A percentile compares a stretch with the other conserved stretches of the same genome.
phyloP scores from a whole-genome alignment of 345 rosid species.

The Capsella bursapastoris region DNA sequence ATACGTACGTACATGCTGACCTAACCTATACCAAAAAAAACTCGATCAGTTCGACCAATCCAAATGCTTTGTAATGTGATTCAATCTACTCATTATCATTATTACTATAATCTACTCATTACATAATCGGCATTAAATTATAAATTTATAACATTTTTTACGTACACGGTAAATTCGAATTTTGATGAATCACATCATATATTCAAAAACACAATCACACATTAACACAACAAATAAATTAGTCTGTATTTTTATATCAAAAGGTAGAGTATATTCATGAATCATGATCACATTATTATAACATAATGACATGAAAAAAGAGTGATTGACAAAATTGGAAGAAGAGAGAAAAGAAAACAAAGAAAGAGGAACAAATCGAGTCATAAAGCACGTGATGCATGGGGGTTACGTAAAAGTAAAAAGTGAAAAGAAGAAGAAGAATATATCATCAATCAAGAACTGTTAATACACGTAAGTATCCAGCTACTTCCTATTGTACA shows the following conservation, averaged over 20 bases:
- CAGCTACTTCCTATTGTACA: slow-evolving; percentile 40
- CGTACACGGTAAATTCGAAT: background rate
- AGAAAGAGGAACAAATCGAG: slow-evolving; percentile 33
- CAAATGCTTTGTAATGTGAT: background rate
- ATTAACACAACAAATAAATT: background rate
- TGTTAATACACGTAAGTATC: slow-evolving; percentile 34
- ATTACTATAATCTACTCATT: background rate
- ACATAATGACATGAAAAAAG: slow-evolving; percentile 17
- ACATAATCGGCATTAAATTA: background rate
- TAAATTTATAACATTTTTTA: background rate
- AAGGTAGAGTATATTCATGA: slow-evolving; percentile 2
- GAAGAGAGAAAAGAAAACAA: slow-evolving; percentile 13
- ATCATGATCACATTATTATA: background rate
- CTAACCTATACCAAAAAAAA: background rate
- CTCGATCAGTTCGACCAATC: background rate
- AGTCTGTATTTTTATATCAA: background rate
- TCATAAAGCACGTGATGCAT: slow-evolving; percentile 44
- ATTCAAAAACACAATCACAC: background rate
- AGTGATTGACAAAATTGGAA: slow-evolving; percentile 8
- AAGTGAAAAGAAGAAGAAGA: slow-evolving; percentile 30
- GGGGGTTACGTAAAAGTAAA: slow-evolving; percentile 32
- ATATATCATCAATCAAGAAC: background rate
- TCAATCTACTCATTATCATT: background rate
- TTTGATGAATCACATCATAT: background rate
- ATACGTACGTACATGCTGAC: too few species aligned